These are phyloP conservation scores for Populus deltoides DNA, from an alignment of 345 rosid genomes.

Conservation along the genomic window DNA sequence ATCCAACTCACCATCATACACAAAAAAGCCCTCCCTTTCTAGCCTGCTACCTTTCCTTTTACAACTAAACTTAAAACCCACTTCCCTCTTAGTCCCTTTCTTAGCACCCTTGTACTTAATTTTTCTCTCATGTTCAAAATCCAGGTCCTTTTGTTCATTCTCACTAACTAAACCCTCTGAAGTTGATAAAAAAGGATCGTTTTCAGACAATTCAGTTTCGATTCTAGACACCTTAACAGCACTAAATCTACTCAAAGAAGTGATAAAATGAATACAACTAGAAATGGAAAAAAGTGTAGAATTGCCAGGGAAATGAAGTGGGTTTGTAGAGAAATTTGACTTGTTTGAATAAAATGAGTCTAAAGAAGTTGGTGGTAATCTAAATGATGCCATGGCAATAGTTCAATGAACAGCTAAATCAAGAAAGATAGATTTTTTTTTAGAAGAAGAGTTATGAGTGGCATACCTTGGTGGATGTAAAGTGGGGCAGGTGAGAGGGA, in stretches of 20 bases:
- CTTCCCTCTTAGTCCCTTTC: slow-evolving; percentile 32
- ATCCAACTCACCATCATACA: slow-evolving; percentile 45
- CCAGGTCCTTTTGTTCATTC: slow-evolving; percentile 23
- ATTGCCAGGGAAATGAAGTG: slow-evolving; percentile 39
- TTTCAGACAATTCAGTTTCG: slow-evolving; percentile 33
- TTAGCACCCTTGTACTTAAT: slow-evolving; percentile 16
- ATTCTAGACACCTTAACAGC: slow-evolving; percentile 40
- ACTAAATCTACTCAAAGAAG: slow-evolving; percentile 35
- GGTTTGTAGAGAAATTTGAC: slow-evolving; percentile 37
- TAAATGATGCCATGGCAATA: slow-evolving; percentile 51
- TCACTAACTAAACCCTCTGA: slow-evolving; percentile 18
- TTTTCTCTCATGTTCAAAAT: slow-evolving; percentile 19
- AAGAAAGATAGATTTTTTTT: background rate
- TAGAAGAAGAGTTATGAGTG: background rate
- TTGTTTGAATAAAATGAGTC: slow-evolving; percentile 55
- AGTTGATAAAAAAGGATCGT: slow-evolving; percentile 15
- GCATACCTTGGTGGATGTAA: background rate
- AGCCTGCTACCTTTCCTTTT: slow-evolving; percentile 29
- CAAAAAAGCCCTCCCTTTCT: slow-evolving; percentile 37
- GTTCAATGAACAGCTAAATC: too few relatives aligned
- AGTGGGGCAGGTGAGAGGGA: background rate
- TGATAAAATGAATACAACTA: slow-evolving; percentile 23
- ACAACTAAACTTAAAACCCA: slow-evolving; percentile 29
- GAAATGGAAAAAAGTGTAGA: slow-evolving; percentile 39
- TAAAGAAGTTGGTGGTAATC: slow-evolving; percentile 39